Evolutionary conservation across 768 basidiomycete genomes (phyloP).

Genomic region (Suillus subaureus): DNA sequence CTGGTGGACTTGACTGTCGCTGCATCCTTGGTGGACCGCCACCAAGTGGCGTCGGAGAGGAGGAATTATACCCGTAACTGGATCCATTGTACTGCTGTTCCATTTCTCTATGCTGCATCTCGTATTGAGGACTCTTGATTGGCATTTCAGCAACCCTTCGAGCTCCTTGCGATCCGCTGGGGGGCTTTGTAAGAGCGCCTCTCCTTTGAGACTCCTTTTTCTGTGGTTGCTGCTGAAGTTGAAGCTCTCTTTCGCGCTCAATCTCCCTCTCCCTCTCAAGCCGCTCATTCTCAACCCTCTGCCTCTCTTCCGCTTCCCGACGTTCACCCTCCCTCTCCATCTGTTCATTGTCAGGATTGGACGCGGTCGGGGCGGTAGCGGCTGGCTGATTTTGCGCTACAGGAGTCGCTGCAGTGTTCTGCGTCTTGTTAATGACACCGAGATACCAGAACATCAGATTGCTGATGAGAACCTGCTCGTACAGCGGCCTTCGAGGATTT

Average conservation of each 20-base stretch:
- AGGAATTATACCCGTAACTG: slow-evolving; percentile 26
- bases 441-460: slow-evolving; percentile 99
- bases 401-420: slow-evolving; percentile 44
- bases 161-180: slow-evolving; percentile 47
- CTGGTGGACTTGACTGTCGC: slow-evolving; percentile 28
- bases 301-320: slow-evolving; percentile 43
- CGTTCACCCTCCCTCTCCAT: slow-evolving; percentile 34
- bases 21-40: slow-evolving; percentile 23
- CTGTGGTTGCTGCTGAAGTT: slow-evolving; percentile 37
- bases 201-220: slow-evolving; percentile 44
- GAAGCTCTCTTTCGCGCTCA: slow-evolving; percentile 24
- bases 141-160: slow-evolving; percentile 83
- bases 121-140: slow-evolving; percentile 87
- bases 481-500: slow-evolving; percentile 93
- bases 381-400: slow-evolving; percentile 30
- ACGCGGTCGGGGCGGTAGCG: slow-evolving; percentile 27
- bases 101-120: slow-evolving; percentile 92
- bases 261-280: slow-evolving; percentile 53
- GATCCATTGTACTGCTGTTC: slow-evolving; percentile 77
- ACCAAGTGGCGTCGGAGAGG: slow-evolving; percentile 27
- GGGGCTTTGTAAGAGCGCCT: slow-evolving; percentile 69
- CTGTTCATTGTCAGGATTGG: slow-evolving; percentile 36
- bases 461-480: slow-evolving; percentile 93
- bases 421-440: slow-evolving; percentile 94
- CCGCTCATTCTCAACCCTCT: slow-evolving; percentile 42